Evolutionary conservation across 345 rosid species (phyloP).

Genomic region (Lumnitzera racemosa): DNA sequence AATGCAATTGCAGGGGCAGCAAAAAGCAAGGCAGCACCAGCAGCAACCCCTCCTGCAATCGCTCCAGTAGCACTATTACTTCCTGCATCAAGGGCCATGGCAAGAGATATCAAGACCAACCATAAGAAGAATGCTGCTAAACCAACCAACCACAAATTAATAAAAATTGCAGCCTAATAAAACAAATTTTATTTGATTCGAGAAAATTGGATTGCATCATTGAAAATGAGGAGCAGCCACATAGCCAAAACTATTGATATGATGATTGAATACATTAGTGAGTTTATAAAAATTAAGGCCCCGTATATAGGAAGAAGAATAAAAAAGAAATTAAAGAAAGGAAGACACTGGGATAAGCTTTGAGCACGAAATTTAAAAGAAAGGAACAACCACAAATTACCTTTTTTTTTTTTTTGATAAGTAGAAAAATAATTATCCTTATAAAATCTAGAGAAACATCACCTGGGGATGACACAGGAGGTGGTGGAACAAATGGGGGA

Average conservation of each 20-base stretch:
- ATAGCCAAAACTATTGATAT: no score
- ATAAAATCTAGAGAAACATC: constrained; percentile 5
- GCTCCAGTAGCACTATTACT: constrained; percentile 83
- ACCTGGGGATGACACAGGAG: constrained; percentile 72
- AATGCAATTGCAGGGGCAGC: constrained; percentile 98
- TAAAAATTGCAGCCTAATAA: no score
- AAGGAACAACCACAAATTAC: neutral
- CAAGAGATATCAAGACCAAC: neutral
- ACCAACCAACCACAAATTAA: no score
- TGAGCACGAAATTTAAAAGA: neutral
- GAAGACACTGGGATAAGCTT: neutral
- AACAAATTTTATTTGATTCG: neutral
- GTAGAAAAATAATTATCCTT: neutral
- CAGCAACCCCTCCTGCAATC: constrained; percentile 99
- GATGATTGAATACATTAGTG: no score
- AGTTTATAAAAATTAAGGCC: no score
- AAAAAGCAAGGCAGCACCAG: constrained; percentile 93
- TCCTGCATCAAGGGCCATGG: constrained; percentile 34
- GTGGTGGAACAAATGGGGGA: constrained; percentile 87
- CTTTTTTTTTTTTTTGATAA: no score
- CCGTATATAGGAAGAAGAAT: no score
- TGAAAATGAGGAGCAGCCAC: neutral
- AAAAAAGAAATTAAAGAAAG: neutral
- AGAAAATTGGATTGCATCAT: constrained; percentile 1
- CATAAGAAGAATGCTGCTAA: no score